Conservation (phyloP, 2,329 filamentous ascomycete genomes). For the Aspergillus sp. region DNA sequence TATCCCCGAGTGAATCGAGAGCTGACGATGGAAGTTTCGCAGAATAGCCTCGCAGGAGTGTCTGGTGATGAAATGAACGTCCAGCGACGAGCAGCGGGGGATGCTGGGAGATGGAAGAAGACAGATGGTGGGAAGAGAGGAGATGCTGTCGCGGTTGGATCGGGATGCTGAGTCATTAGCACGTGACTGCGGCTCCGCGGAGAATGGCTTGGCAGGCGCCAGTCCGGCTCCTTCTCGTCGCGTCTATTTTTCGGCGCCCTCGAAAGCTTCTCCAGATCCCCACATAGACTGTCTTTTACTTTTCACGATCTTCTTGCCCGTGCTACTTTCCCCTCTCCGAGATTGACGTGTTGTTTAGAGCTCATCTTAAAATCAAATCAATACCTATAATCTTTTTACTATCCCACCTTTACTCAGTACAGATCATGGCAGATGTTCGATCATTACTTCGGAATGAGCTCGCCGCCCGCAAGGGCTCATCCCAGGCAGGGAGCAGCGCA, state of each 20-base stretch:
- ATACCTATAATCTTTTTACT: not conserved
- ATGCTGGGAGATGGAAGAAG: constrained; percentile 6
- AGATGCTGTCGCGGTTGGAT: constrained; percentile 12
- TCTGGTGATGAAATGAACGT: constrained; percentile 1
- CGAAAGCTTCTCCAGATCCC: constrained; percentile 27
- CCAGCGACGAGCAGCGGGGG: constrained; percentile 1
- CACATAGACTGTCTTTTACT: constrained; percentile 19
- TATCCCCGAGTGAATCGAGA: not conserved
- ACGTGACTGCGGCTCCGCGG: constrained; percentile 27
- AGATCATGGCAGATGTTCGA: constrained; percentile 73
- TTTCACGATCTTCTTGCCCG: constrained; percentile 7
- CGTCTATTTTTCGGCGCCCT: constrained; percentile 23
- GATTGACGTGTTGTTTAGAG: not conserved
- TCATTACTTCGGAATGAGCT: constrained; percentile 77
- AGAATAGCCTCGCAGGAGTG: not conserved
- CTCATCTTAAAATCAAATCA: not conserved
- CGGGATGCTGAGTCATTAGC: constrained; percentile 17
- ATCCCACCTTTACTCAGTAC: not conserved
- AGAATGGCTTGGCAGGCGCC: constrained; percentile 25
- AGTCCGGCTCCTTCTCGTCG: constrained; percentile 20
- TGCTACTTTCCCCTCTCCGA: not conserved
- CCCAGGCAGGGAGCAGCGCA: constrained; percentile 49
- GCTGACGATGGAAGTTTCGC: not conserved
- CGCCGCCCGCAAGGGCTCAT: constrained; percentile 69
- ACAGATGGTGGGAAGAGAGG: constrained; percentile 12